Conservation (phyloP, 139 green algal genomes). For the Chara braunii region DNA sequence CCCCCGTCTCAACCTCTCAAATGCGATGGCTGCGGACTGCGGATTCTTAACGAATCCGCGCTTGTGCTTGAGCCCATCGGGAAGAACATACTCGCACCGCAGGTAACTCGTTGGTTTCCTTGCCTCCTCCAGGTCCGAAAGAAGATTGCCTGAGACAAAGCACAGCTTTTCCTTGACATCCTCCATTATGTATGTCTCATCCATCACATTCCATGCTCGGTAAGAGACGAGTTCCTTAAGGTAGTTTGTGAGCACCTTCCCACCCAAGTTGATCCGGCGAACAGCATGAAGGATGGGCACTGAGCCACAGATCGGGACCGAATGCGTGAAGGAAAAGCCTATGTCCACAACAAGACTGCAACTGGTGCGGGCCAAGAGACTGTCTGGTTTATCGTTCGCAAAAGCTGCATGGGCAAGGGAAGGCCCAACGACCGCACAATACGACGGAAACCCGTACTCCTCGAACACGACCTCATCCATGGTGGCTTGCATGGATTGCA, state of each 20-base stretch:
- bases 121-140: conserved; percentile 14
- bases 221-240: conserved; percentile 93
- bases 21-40: background rate
- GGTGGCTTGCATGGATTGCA: conserved; percentile 13
- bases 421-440: background rate
- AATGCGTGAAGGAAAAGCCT: conserved; percentile 73
- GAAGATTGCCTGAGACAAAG: conserved; percentile 62
- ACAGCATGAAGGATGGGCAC: conserved; percentile 47
- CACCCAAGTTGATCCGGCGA: conserved; percentile 83
- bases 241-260: conserved; percentile 95
- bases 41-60: conserved; percentile 60
- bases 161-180: conserved; percentile 83
- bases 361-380: background rate
- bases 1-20: too few relatives aligned
- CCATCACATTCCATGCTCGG: conserved; percentile 84
- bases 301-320: conserved; percentile 53
- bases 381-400: background rate
- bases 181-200: conserved; percentile 87
- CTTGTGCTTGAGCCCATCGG: conserved; percentile 77
- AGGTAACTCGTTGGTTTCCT: conserved; percentile 30
- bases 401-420: too few relatives aligned
- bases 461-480: conserved; percentile 44
- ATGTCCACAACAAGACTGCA: conserved; percentile 61
- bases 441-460: conserved; percentile 43
- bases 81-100: conserved; percentile 59